A percentile compares a stretch with the other conserved stretches of the same genome.
These are phyloP conservation scores for Wickerhamomyces queroliae DNA, from an alignment of 805 yeast species.

Conservation along the genomic window DNA sequence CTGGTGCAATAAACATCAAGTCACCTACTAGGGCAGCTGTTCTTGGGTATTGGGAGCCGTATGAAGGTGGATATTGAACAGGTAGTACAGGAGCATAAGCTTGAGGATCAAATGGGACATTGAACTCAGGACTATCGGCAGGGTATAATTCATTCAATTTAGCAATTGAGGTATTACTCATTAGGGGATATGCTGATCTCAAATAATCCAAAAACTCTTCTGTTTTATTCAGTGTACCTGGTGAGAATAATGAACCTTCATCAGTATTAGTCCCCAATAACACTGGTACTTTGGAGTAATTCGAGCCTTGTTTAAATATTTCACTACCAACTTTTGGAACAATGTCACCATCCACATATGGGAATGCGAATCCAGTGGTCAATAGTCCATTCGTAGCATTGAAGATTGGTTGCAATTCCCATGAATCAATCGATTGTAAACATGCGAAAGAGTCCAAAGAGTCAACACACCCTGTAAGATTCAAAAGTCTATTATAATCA, in stretches of 20 bases:
- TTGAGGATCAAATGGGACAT: conserved; percentile 8
- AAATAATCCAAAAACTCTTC: not conserved
- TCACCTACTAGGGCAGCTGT: conserved; percentile 8
- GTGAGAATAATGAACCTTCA: conserved; percentile 11
- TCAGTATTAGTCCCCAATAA: conserved; percentile 20
- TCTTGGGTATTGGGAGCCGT: conserved; percentile 1
- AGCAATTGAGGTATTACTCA: not conserved
- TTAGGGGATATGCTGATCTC: not conserved
- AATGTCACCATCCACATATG: conserved; percentile 13
- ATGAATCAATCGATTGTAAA: conserved; percentile 8
- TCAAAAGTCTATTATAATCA: not conserved
- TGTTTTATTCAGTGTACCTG: conserved; percentile 1
- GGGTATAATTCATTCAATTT: not conserved
- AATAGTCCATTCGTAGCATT: conserved; percentile 11
- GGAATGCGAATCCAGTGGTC: not conserved
- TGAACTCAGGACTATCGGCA: not conserved
- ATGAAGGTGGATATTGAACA: conserved; percentile 2
- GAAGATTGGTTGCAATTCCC: conserved; percentile 3
- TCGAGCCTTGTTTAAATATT: conserved; percentile 4
- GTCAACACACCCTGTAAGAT: not conserved
- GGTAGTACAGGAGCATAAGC: conserved; percentile 2
- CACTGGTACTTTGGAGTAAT: conserved; percentile 15
- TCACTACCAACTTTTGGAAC: conserved; percentile 8
- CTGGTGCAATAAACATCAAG: conserved; percentile 8
- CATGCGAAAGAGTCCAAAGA: conserved; percentile 7